phyloP scores from a whole-genome alignment of 2,329 filamentous ascomycete species.

The Penicillium frequentans region DNA sequence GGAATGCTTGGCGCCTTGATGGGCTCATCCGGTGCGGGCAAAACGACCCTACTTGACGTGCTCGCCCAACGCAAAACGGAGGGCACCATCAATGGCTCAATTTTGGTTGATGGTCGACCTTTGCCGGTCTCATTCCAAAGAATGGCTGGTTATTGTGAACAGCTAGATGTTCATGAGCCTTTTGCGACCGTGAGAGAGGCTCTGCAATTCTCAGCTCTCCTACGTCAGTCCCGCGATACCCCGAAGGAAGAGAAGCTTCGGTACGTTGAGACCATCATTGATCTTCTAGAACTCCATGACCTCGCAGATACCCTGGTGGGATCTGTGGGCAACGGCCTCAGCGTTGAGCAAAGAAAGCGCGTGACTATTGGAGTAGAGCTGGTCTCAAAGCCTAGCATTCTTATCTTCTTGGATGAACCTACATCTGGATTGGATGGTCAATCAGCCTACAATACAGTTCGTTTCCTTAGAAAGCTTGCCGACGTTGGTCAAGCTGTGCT shows the following conservation, averaged over 20 bases:
- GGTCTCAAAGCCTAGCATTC: conserved; percentile 64
- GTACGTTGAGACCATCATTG: conserved; percentile 65
- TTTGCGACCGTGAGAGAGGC: conserved; percentile 67
- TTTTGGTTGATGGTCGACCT: conserved; percentile 64
- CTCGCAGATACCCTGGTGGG: conserved; percentile 65
- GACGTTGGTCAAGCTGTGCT: conserved; percentile 66
- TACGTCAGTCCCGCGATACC: conserved; percentile 56
- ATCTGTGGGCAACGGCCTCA: conserved; percentile 46
- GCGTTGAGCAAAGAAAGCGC: conserved; percentile 66
- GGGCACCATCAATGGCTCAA: conserved; percentile 62
- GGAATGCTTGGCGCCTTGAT: conserved; percentile 76
- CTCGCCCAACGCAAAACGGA: conserved; percentile 68
- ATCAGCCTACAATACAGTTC: conserved; percentile 64
- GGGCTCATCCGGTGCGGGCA: conserved; percentile 76
- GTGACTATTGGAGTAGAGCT: conserved; percentile 72
- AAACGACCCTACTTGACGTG: conserved; percentile 72
- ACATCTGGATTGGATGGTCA: conserved; percentile 69
- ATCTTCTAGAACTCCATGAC: conserved; percentile 62
- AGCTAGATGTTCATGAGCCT: conserved; percentile 67
- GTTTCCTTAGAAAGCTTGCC: conserved; percentile 66
- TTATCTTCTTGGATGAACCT: conserved; percentile 70
- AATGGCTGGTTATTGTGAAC: conserved; percentile 67
- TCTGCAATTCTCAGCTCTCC: conserved; percentile 65
- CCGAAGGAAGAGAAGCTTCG: conserved; percentile 60
- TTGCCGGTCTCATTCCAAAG: conserved; percentile 64